Evolutionary conservation across 148 eudicot genomes (phyloP), one percentile per base, ranked within the genome.

Genomic region (Rhododendron mucronatum): DNA sequence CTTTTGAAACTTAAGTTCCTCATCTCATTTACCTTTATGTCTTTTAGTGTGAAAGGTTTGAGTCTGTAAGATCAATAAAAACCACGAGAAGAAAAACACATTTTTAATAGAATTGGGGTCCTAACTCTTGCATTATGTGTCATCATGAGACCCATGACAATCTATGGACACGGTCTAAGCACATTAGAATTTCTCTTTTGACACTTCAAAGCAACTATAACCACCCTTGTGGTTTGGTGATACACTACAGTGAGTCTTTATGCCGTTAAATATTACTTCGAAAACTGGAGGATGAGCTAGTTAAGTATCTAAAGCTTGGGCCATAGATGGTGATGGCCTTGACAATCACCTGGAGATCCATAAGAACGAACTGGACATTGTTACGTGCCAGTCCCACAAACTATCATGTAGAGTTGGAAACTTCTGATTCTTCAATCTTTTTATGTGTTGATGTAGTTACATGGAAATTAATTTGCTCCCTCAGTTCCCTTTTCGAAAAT

Each of bases 251-350:
- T 4, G 41, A 18, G 10, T 76, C 80, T 6, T 74, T 74, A 18
- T 76, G 80, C 80, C n/a, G 3, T 41, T 76, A 0, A 20, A 18
- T 76, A 7, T 41, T 76, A 14, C 18, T 45, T 18, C 26, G 26
- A 33, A 30, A 59, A 28, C 1, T 41, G 57, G 78, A 83, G 39
- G 39, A 45, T 63, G 20, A 35, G 77, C 53, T 26, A 37, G 51
- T 16, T 39, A 10, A 61, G 65, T 37, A 82, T 82, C 73, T 59
- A 37, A 82, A 61, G 84, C 84, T 59, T 33, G 51, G 84, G 20
- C 30, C 51, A 61, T 61, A 28, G 37, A 82, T 55, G 35, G 5
- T 37, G 33, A 37, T 59, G 55, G 51, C 81, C 10, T 12, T 35
- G 23, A 41, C 15, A 37, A 82, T 82, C 33, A 59, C 84, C 44